Evolutionary conservation across 257 asterid species (phyloP).

Genomic region (Lycium ferocissimum): DNA sequence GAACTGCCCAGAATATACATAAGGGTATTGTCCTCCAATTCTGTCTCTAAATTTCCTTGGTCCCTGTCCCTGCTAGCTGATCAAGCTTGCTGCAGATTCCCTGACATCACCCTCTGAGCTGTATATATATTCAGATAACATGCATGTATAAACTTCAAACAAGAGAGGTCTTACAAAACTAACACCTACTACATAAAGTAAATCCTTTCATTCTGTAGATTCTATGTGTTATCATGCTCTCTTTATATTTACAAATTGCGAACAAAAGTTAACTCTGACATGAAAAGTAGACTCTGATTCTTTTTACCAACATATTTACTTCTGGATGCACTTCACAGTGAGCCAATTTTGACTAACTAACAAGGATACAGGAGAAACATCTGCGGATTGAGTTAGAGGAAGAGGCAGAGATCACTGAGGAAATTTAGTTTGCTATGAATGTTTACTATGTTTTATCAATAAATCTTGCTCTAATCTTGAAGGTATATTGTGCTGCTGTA

Average conservation of each 20-base stretch:
- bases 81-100: constrained; percentile 20
- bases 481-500: background rate
- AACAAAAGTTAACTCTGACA: background rate
- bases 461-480: constrained; percentile 12
- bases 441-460: constrained; percentile 1
- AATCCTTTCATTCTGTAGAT: background rate
- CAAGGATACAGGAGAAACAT: background rate
- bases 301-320: background rate
- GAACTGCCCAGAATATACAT: background rate
- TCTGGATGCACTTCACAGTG: background rate
- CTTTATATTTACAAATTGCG: background rate
- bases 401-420: background rate
- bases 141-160: background rate
- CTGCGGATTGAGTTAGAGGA: background rate
- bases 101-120: background rate
- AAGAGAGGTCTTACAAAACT: background rate
- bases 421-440: background rate
- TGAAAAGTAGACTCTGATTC: background rate
- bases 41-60: constrained; percentile 1
- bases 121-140: background rate
- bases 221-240: background rate
- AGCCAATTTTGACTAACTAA: background rate
- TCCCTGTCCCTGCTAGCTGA: constrained; percentile 13
- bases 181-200: constrained; percentile 4
- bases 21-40: background rate